phyloP scores from a whole-genome alignment of 2,329 filamentous ascomycete species.

The Podosphaera aphanis region DNA sequence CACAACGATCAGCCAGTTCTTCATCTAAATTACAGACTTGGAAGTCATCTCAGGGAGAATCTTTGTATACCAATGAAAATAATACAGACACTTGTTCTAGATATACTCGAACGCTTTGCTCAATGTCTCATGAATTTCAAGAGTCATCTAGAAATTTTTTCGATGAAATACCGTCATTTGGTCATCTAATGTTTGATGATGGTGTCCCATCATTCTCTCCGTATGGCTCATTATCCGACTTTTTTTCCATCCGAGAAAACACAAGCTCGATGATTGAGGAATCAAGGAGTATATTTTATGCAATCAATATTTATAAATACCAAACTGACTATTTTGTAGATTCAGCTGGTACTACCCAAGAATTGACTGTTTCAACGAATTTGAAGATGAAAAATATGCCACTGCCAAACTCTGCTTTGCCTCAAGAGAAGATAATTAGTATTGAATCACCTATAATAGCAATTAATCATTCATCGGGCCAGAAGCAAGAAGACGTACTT shows the following conservation, averaged over 20 bases:
- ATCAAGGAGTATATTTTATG: neutral
- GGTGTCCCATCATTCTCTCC: neutral
- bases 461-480: conserved; percentile 12
- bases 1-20: neutral
- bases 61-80: neutral
- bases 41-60: neutral
- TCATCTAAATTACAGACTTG: conserved; percentile 2
- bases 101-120: neutral
- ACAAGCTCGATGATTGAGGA: neutral
- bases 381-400: conserved; percentile 4
- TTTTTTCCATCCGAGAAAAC: neutral
- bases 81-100: neutral
- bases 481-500: conserved; percentile 8
- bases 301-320: neutral
- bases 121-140: neutral
- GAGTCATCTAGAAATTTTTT: neutral
- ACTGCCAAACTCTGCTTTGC: conserved; percentile 4
- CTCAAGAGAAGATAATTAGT: conserved; percentile 4
- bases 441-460: conserved; percentile 11
- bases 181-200: neutral
- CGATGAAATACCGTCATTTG: neutral
- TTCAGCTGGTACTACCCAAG: neutral
- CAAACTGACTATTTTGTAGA: neutral
- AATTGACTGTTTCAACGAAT: neutral
- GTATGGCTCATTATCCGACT: neutral